Percentiles rank a stretch among this genome's conserved stretches.
Evolutionary conservation across 1,284 basidiomycete species (phyloP).

Genomic region (Singerocomus rubriflavus): DNA sequence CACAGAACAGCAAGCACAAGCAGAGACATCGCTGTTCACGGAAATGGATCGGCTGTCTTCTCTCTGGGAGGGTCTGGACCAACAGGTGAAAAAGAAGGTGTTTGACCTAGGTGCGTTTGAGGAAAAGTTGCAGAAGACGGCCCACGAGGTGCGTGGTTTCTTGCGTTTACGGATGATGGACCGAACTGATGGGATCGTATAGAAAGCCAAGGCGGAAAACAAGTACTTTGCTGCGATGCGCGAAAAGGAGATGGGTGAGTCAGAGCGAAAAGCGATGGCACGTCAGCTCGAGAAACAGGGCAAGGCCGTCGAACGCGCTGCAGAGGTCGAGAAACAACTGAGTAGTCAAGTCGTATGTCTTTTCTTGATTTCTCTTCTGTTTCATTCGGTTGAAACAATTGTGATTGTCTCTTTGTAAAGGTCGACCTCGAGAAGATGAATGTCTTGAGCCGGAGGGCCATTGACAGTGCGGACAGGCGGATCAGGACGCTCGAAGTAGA

Average conservation of each 20-base stretch:
- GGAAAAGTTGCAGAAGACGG: conserved; percentile 64
- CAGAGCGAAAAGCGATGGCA: conserved; percentile 68
- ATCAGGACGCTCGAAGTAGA: conserved; percentile 30
- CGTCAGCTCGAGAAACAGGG: conserved; percentile 76
- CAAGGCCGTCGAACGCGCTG: conserved; percentile 69
- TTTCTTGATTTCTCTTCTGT: neutral
- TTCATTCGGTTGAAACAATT: neutral
- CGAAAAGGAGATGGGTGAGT: conserved; percentile 80
- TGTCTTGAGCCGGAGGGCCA: conserved; percentile 39
- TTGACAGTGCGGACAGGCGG: conserved; percentile 42
- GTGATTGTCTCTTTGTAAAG: conserved; percentile 32
- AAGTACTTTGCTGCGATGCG: conserved; percentile 93
- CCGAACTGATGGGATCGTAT: neutral
- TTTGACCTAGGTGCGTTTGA: conserved; percentile 79
- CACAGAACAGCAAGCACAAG: conserved; percentile 54
- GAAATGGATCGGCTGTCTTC: conserved; percentile 87
- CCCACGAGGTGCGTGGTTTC: conserved; percentile 54
- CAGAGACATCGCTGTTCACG: conserved; percentile 75
- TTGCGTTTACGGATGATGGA: neutral
- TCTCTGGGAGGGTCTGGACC: conserved; percentile 86
- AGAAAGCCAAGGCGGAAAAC: conserved; percentile 93
- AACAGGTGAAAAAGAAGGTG: conserved; percentile 80
- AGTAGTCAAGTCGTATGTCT: conserved; percentile 53
- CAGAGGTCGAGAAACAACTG: conserved; percentile 64
- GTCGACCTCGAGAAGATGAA: conserved; percentile 49